Base-by-base conservation (phyloP, 1,284 basidiomycete species). In the Bjerkandera adusta region DNA sequence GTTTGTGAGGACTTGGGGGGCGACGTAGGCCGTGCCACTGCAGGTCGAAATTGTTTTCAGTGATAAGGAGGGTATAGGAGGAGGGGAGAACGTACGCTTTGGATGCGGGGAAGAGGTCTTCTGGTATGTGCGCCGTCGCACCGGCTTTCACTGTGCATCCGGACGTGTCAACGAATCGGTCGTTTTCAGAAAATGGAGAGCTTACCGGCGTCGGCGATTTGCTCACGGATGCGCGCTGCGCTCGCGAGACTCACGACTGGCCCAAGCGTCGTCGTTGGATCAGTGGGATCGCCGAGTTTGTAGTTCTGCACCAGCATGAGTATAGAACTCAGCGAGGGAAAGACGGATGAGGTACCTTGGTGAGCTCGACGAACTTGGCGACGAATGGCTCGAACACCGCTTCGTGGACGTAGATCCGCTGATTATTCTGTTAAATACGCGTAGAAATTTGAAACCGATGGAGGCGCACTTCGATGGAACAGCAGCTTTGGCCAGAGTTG, bases 401-500 rank as follows among this genome's bases (percentile, higher is more conserved):
- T 55, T 92, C 83, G 58, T 97, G 92, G 10, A 97, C 94, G 64
- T 97, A 98, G 45, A 98, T 93, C 21, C 95, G 81, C 85, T 97
- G 72, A 18, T 16, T 30, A 10, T 26, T 22, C n/a, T 12, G 15
- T 12, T 20, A 30, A 16, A 37, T 20, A 26, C 2, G 18, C 1
- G 4, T 1, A 20, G 8, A 20, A 5, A 34, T 1, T 10, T 36
- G 16, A 2, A 37, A 16, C 12, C 8, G 16, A 24, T 36, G 4
- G n/a, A 24, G 1, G 60, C 70, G 26, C 56, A 90, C 81, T 72
- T 91, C 88, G 53, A 96, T 73, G 0, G 86, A 80, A 60, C 92
- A 94, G 62, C 92, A 94, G 54, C 89, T 92, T 65, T 97, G 94
- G 1, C 94, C 95, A 12, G 93, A 93, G 67, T 97, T 97, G 76